phyloP scores from a whole-genome alignment of 371 early-diverging fungal species.

The Capillidium heterosporum region DNA sequence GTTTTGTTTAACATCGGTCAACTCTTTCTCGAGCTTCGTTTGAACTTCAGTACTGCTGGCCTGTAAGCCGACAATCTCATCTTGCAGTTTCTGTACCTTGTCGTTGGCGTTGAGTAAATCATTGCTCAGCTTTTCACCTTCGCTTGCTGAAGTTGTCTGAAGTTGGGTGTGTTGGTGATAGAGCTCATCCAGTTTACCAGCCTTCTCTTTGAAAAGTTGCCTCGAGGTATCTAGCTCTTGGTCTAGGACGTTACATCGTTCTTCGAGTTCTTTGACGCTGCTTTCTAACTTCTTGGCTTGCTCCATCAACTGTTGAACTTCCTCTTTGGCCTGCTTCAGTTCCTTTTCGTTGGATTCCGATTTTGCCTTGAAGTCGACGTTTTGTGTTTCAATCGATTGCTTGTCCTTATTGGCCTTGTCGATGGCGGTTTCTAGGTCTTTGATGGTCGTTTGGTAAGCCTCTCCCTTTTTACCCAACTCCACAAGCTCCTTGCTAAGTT shows the following conservation, averaged over 20 bases:
- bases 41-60: background rate
- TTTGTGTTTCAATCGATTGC: background rate
- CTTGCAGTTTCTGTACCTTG: background rate
- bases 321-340: background rate
- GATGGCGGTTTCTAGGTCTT: background rate
- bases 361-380: background rate
- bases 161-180: background rate
- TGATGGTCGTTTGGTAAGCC: background rate
- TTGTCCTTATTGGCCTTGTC: background rate
- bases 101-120: background rate
- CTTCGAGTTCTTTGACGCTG: background rate
- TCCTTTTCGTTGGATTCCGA: background rate
- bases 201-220: background rate
- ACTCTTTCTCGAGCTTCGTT: background rate
- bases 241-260: background rate
- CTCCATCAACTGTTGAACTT: background rate
- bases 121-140: background rate
- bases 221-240: slow-evolving; percentile 1
- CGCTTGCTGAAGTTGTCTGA: background rate
- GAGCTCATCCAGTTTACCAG: background rate
- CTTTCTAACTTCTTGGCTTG: background rate
- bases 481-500: background rate
- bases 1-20: background rate
- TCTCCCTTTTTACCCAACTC: background rate
- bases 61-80: background rate